Evolutionary conservation across 768 basidiomycete genomes (phyloP).

Genomic region (Pisolithus tinctorius): DNA sequence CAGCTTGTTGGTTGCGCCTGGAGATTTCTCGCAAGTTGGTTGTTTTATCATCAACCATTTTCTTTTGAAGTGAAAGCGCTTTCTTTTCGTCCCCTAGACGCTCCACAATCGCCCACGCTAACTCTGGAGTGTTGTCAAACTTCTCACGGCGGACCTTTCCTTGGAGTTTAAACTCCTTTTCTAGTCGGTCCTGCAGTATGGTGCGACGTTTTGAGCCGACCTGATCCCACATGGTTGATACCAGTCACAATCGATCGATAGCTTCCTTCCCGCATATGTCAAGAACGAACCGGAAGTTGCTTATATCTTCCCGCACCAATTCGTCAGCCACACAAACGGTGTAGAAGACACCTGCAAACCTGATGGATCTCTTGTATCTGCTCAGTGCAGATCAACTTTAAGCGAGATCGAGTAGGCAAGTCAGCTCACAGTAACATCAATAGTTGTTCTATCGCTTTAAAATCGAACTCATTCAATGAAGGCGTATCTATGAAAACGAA

Average conservation of each 20-base stretch:
- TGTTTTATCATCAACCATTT: not conserved
- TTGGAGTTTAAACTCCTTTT: not conserved
- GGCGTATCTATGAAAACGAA: not conserved
- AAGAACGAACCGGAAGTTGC: too few relatives aligned
- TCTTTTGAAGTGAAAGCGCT: not conserved
- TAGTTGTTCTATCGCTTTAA: not conserved
- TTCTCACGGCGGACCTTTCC: not conserved
- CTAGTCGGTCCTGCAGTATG: not conserved
- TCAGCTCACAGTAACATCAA: not conserved
- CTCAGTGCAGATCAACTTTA: not conserved
- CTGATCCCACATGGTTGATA: not conserved
- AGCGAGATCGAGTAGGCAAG: not conserved
- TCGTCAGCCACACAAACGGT: not conserved
- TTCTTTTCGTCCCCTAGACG: not conserved
- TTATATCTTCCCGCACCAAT: not conserved
- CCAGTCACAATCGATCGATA: not conserved
- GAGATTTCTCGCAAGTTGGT: too few relatives aligned
- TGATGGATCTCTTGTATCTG: not conserved
- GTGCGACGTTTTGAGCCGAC: not conserved
- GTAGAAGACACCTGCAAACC: too few relatives aligned
- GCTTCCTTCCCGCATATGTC: too few relatives aligned
- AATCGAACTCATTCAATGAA: not conserved
- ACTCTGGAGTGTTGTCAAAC: too few relatives aligned
- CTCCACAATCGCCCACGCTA: not conserved
- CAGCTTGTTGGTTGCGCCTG: too few relatives aligned